Conservation (phyloP, 768 basidiomycete species). For the Fomitopsis pulvina region DNA sequence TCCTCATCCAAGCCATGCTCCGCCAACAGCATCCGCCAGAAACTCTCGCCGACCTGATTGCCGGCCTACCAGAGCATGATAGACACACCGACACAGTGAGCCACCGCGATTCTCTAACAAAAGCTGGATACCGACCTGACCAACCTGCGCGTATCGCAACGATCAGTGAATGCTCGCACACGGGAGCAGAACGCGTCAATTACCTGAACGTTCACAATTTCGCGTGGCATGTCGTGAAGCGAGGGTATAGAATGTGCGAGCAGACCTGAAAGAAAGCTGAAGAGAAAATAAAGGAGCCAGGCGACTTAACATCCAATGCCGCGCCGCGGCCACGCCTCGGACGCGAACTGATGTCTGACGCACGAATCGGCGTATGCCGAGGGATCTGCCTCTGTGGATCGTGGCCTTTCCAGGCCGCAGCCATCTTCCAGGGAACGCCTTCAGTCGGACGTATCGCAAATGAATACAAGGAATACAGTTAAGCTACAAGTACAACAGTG, state of each 20-base stretch:
- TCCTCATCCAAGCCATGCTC: conserved; percentile 77
- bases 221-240: conserved; percentile 51
- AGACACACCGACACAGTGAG: neutral
- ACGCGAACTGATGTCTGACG: too few species aligned
- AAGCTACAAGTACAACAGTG: too few species aligned
- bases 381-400: too few species aligned
- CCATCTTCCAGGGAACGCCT: too few species aligned
- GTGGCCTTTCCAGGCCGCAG: too few species aligned
- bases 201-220: conserved; percentile 81
- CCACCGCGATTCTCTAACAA: neutral
- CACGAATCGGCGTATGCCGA: too few species aligned
- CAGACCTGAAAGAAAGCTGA: neutral
- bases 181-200: neutral
- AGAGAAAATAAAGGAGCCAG: too few species aligned
- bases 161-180: neutral
- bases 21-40: conserved; percentile 83
- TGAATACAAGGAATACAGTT: too few species aligned
- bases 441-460: too few species aligned
- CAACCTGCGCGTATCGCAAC: conserved; percentile 39
- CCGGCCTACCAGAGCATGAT: conserved; percentile 38
- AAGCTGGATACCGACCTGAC: conserved; percentile 49
- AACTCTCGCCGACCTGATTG: conserved; percentile 77
- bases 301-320: too few species aligned
- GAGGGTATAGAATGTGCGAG: neutral
- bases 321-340: too few species aligned